Base-by-base conservation (phyloP, 139 green algal species). In the Coelastrella sp. region DNA sequence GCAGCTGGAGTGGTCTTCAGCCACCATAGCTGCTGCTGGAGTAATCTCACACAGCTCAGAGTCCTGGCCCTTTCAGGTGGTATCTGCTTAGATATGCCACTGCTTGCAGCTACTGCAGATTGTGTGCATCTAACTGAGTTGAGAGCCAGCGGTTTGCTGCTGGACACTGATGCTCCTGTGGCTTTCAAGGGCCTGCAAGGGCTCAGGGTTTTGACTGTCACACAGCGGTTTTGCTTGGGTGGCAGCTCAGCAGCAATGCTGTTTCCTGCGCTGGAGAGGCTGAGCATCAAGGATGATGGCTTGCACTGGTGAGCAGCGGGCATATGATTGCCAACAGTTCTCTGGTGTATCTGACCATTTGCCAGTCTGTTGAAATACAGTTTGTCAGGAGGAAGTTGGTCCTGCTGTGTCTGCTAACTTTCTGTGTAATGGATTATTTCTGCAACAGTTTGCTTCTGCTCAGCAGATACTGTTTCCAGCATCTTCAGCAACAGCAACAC, bases 11-110 rank as follows among this genome's bases (percentile, higher is more conserved):
- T 56, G 57, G 11, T 57, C 25, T 85, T 72, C 79, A 61, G 24
- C 25, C 25, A 82, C 9, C 15, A 87, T 56, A 68, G 19, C 49
- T 88, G 84, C 68, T 68, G 66, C 56, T 88, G 84, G 84, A 81
- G 68, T 9, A 49, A 81, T 7, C 49, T 88, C 5, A 68, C 49
- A 20, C 84, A 88, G 19, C 84, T 88, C 19, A 58, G 63, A 25
- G 84, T 59, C 35, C 49, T 88, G 84, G 49, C 56, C 8, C 49
- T 88, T 66, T 58, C 74, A 8, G 49, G 68, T 27, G 49, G 68
- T 4, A 63, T 88, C 15, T 88, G 58, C 10, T 22, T 88, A n/a
- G 84, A 88, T 59, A 68, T 58, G 8, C 66, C 66, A 35, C 11
- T 68, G 68, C 56, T 88, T 35, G 84, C 84, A n/a, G 84, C 84